phyloP scores from a whole-genome alignment of 805 yeast species.

The Candida methanosorbosa region DNA sequence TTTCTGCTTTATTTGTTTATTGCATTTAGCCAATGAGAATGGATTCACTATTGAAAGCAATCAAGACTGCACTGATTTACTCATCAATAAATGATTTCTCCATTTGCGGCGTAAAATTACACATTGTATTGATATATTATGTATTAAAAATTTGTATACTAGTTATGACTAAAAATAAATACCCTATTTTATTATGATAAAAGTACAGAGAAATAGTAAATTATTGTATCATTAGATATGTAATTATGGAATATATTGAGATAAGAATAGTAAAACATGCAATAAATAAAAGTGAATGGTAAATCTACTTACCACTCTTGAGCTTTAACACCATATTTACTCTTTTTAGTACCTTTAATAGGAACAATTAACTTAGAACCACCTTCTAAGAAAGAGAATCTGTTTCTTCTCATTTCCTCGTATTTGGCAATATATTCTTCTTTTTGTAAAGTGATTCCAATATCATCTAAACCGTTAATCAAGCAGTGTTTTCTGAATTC shows the following conservation, averaged over 20 bases:
- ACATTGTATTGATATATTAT: too few relatives aligned
- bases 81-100: slow-evolving; percentile 9
- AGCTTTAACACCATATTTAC: slow-evolving; percentile 54
- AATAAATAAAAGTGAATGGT: too few relatives aligned
- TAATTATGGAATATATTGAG: background rate
- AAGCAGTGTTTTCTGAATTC: slow-evolving; percentile 91
- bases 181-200: too few relatives aligned
- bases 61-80: slow-evolving; percentile 27
- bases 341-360: slow-evolving; percentile 57
- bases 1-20: slow-evolving; percentile 40
- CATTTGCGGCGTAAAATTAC: too few relatives aligned
- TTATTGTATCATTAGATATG: background rate
- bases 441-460: slow-evolving; percentile 89
- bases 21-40: slow-evolving; percentile 43
- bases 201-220: background rate
- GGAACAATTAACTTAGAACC: slow-evolving; percentile 65
- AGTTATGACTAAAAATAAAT: too few relatives aligned
- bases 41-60: slow-evolving; percentile 30
- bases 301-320: slow-evolving; percentile 56
- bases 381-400: slow-evolving; percentile 88
- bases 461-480: slow-evolving; percentile 92
- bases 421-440: slow-evolving; percentile 66
- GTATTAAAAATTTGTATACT: too few relatives aligned
- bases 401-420: slow-evolving; percentile 69
- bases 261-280: too few relatives aligned